These are phyloP conservation scores for Eucalyptus coolabah DNA, from an alignment of 345 rosid genomes.

Conservation along the genomic window DNA sequence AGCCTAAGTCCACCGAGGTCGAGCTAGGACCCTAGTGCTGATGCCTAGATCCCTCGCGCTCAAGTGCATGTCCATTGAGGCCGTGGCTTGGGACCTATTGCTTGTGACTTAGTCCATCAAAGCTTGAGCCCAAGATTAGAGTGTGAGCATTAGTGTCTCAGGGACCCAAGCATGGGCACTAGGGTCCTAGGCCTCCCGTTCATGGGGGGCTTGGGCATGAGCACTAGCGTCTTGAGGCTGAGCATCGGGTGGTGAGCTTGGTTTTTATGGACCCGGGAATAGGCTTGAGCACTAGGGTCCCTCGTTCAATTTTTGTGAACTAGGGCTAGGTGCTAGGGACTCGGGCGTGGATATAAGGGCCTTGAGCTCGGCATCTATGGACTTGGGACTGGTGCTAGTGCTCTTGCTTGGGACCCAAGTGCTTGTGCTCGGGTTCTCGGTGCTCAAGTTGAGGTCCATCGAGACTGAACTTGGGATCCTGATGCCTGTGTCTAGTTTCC, in stretches of 20 bases:
- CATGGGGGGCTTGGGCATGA: background rate
- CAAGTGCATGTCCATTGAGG: background rate
- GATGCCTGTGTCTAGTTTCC: too few relatives aligned
- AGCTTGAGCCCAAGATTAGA: background rate
- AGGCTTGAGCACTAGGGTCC: background rate
- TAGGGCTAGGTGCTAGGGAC: background rate
- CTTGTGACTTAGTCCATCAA: background rate
- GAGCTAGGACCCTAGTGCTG: background rate
- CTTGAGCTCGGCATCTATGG: fast-evolving
- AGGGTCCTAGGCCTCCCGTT: background rate
- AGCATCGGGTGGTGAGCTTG: background rate
- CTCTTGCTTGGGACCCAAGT: background rate
- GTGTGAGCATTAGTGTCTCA: background rate
- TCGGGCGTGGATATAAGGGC: fast-evolving
- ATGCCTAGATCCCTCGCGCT: background rate
- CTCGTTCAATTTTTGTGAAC: background rate
- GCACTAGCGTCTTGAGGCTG: background rate
- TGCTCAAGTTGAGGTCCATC: fast-evolving
- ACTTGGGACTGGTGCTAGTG: background rate
- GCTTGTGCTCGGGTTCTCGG: fast-evolving
- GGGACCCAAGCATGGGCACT: background rate
- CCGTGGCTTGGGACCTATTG: background rate
- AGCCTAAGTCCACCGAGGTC: background rate
- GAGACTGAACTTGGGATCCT: background rate
- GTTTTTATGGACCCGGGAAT: fast-evolving